Evolutionary conservation across 2,329 filamentous ascomycete genomes (phyloP).

Genomic region (Verticillium klebahnii): DNA sequence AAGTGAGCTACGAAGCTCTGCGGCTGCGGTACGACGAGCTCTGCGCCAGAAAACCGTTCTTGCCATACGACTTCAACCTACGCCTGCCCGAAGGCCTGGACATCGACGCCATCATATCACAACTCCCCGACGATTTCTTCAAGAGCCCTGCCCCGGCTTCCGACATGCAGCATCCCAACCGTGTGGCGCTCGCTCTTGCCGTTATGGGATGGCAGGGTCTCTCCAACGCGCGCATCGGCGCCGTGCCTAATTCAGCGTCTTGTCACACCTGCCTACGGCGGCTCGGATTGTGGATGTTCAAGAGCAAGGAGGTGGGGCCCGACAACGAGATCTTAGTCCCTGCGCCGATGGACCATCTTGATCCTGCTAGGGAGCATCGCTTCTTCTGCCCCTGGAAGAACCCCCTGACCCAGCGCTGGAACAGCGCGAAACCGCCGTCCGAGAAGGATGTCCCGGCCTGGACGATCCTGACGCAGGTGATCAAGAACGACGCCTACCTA

Average conservation of each 20-base stretch:
- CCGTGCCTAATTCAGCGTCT: constrained; percentile 67
- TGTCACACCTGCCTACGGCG: constrained; percentile 86
- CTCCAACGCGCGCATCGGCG: constrained; percentile 46
- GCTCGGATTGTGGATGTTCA: constrained; percentile 92
- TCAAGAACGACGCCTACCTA: constrained; percentile 56
- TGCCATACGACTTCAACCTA: constrained; percentile 60
- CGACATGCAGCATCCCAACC: constrained; percentile 37
- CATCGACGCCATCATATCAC: constrained; percentile 42
- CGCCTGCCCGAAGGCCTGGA: constrained; percentile 49
- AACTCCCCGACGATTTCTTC: constrained; percentile 54
- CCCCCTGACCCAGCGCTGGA: constrained; percentile 50
- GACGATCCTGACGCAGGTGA: constrained; percentile 47
- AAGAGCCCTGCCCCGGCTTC: constrained; percentile 30
- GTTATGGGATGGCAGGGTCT: constrained; percentile 74
- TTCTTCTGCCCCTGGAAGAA: constrained; percentile 83
- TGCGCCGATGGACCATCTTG: constrained; percentile 61
- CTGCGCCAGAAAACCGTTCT: constrained; percentile 44
- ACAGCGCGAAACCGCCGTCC: constrained; percentile 24
- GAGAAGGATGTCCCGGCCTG: constrained; percentile 44
- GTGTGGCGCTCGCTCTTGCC: constrained; percentile 63
- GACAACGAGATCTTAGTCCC: constrained; percentile 49
- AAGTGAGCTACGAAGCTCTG: constrained; percentile 52
- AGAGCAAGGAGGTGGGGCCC: constrained; percentile 62
- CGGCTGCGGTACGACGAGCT: constrained; percentile 63
- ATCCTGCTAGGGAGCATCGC: constrained; percentile 68